Base-by-base conservation (phyloP, 1,284 basidiomycete genomes). In the Moesziomyces sp. region DNA sequence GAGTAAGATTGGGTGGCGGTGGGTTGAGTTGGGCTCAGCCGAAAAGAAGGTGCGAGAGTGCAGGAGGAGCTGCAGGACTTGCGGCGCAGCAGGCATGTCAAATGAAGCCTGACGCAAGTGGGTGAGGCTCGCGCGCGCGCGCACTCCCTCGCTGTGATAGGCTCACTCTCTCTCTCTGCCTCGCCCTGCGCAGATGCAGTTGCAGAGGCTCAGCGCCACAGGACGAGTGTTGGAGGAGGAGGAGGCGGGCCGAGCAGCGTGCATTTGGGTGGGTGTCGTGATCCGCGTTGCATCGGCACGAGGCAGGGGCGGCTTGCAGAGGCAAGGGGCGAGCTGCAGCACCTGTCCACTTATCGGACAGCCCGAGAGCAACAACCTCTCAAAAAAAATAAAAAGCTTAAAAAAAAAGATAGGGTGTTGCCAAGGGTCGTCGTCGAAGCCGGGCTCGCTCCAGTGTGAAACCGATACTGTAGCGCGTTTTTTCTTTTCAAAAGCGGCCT, bases 1-100 rank as follows among this genome's bases (percentile, higher is more conserved):
- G 24, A 26, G 24, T 26, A 35, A 35, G 35, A 18, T 38, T 38
- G 6, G 6, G 35, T 38, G 35, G 35, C 35, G 35, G 56, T 69
- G 59, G 59, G 54, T 67, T 61, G 50, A 53, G 56, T 34, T 57
- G 42, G 51, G 54, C 50, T 46, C 51, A 30, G 53, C 50, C 48
- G 47, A 54, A 51, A 34, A 26, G 24, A 28, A n/a, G 38, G 43
- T 24, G 28, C 24, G 8, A 23, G 26, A n/a, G 16, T 19, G 43
- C 42, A 52, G 23, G 3, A 44, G 8, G 10, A 14, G 35, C 2
- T 11, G n/a, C 35, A 47, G 35, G 44, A n/a, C 24, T 30, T 19
- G 38, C 26, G 19, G 10, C 30, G 19, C 35, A 19, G 42, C 47
- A 26, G 6, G 52, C 30, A 10, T 30, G 30, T 30, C 30, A 30